Base-by-base conservation (phyloP, 352 stramenopile genomes). In the Globisporangium paroecandrum region DNA sequence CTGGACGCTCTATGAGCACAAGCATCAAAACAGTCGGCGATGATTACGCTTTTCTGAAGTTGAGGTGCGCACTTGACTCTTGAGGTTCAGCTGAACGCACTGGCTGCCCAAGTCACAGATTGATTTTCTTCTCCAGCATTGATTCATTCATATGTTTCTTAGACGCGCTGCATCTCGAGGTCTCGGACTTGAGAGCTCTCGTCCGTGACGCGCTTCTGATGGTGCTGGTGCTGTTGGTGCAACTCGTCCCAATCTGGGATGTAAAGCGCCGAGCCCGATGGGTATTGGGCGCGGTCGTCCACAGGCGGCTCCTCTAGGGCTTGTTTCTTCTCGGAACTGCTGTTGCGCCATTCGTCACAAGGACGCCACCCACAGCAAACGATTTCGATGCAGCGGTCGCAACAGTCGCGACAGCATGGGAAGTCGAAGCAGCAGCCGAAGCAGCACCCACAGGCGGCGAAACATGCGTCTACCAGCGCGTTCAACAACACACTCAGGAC, bases 111-210 rank as follows among this genome's bases (percentile, higher is more conserved):
- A 47, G 41, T 47, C 41, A 47, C 41, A 47, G 8, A 12, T 41
- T 41, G 4, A 7, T n/a, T 47, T n/a, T 47, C 41, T n/a, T 47
- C 41, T 47, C 3, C 41, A 47, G 41, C 41, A 47, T 6, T 18
- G 15, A 47, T 43, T 43, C 36, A 43, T 43, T 36, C 6, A 36
- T 36, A 36, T 43, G 10, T 4, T 43, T 43, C 36, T 34, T 43
- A 67, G 22, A 67, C 62, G 1, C 62, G 62, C 10, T 67, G 62
- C 53, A 62, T 67, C 15, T 62, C 62, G 4, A 56, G 53, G 41
- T 62, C 53, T 22, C 32, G 25, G 9, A 57, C 24, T 22, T 43
- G 25, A 10, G 43, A 7, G 25, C 27, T 36, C 25, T 34, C 22
- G 22, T 32, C 18, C 5, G 41, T 41, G 34, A 3, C 20, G 25